phyloP scores from a whole-genome alignment of 441 rosid genomes.

The Daphne laureola region DNA sequence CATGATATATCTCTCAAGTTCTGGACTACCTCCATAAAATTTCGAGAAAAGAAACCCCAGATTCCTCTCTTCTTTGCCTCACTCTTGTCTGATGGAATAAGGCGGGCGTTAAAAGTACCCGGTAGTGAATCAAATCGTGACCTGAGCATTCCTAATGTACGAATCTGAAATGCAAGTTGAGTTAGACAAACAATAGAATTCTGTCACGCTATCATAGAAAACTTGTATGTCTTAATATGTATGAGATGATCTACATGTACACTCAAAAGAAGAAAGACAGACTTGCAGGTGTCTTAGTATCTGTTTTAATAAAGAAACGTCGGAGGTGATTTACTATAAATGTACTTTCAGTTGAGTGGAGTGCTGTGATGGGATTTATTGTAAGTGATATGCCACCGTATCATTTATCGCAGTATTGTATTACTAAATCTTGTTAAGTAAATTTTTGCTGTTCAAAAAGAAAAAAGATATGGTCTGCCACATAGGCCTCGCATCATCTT shows the following conservation, averaged over 20 bases:
- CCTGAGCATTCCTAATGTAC: constrained; percentile 96
- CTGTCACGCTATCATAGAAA: too few species aligned
- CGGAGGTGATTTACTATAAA: too few species aligned
- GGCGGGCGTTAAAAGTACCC: constrained; percentile 74
- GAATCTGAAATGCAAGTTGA: constrained; percentile 51
- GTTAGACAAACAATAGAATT: constrained; percentile 2
- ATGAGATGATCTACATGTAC: not conserved
- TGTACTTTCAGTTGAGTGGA: too few species aligned
- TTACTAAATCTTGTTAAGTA: too few species aligned
- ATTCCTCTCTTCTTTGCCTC: constrained; percentile 69
- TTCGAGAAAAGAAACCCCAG: constrained; percentile 62
- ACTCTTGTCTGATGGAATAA: constrained; percentile 70
- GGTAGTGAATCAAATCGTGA: constrained; percentile 93
- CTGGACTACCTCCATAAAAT: constrained; percentile 39
- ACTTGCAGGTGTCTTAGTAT: not conserved
- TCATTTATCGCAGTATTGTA: too few species aligned
- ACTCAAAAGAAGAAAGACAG: not conserved
- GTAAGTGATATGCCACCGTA: too few species aligned
- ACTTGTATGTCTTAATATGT: too few species aligned
- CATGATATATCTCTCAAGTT: not conserved
- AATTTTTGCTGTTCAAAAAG: too few species aligned
- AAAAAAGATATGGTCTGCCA: too few species aligned
- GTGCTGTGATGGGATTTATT: too few species aligned
- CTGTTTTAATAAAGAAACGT: too few species aligned
- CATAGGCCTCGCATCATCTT: too few species aligned